These are phyloP conservation scores for Lactarius evosmus DNA, from an alignment of 768 basidiomycete genomes.

Conservation along the genomic window DNA sequence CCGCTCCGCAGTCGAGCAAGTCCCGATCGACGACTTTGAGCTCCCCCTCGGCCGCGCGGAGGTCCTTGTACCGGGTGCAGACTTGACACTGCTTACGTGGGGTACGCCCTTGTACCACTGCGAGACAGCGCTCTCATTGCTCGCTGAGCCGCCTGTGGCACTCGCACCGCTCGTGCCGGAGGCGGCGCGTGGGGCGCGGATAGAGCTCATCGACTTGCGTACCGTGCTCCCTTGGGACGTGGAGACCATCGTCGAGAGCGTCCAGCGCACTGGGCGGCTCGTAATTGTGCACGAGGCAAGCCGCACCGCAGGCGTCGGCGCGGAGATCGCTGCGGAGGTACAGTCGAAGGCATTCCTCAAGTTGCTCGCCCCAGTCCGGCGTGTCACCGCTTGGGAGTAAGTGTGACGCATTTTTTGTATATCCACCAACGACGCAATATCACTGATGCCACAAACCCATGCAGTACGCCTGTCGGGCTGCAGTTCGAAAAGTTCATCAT, in stretches of 20 bases:
- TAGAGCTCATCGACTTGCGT: slow-evolving; percentile 89
- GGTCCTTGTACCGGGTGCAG: slow-evolving; percentile 64
- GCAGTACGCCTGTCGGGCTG: slow-evolving; percentile 76
- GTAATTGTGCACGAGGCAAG: slow-evolving; percentile 93
- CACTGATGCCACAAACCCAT: slow-evolving; percentile 12
- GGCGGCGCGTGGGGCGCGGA: slow-evolving; percentile 60
- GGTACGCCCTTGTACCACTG: slow-evolving; percentile 93
- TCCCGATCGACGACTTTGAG: slow-evolving; percentile 81
- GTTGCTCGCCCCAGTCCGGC: slow-evolving; percentile 80
- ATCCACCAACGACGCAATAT: neutral
- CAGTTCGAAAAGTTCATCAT: slow-evolving; percentile 92
- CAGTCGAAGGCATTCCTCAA: slow-evolving; percentile 87
- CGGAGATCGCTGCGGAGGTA: slow-evolving; percentile 88
- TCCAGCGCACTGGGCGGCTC: slow-evolving; percentile 77
- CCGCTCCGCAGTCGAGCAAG: slow-evolving; percentile 91
- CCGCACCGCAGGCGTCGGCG: slow-evolving; percentile 81
- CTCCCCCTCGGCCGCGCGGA: slow-evolving; percentile 86
- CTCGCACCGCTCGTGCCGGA: slow-evolving; percentile 64
- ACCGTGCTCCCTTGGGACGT: slow-evolving; percentile 90
- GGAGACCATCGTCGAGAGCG: slow-evolving; percentile 75
- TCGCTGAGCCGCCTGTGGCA: slow-evolving; percentile 60
- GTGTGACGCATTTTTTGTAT: slow-evolving; percentile 38
- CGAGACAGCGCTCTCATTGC: slow-evolving; percentile 74
- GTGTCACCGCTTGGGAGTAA: slow-evolving; percentile 94
- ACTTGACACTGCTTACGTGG: slow-evolving; percentile 89